phyloP scores from a whole-genome alignment of 108 stramenopile genomes.

The Licmophora abbreviata region DNA sequence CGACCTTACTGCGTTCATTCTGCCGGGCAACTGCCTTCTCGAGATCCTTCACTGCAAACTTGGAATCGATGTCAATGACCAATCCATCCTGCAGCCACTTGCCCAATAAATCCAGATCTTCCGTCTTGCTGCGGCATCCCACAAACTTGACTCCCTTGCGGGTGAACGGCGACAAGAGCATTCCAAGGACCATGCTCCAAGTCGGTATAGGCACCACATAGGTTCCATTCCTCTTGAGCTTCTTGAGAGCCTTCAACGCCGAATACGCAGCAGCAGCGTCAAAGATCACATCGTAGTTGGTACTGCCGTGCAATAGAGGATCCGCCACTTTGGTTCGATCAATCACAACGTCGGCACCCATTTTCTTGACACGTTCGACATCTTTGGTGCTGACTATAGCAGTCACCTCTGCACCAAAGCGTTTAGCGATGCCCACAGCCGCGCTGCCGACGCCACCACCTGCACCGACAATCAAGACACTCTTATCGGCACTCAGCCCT shows the following conservation, averaged over 20 bases:
- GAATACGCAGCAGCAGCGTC: constrained; percentile 11
- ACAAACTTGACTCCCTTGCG: constrained; percentile 4
- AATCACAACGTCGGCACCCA: constrained; percentile 21
- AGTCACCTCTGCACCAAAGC: constrained; percentile 14
- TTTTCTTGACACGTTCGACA: constrained; percentile 9
- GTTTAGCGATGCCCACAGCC: constrained; percentile 29
- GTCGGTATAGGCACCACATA: constrained; percentile 15
- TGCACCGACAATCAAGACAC: constrained; percentile 25
- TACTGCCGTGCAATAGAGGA: neutral
- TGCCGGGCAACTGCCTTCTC: constrained; percentile 7
- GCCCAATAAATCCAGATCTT: constrained; percentile 10
- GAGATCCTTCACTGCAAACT: neutral
- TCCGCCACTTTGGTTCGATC: constrained; percentile 11
- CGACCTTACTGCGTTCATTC: constrained; percentile 1
- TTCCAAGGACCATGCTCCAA: constrained; percentile 1
- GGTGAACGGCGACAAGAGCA: constrained; percentile 3
- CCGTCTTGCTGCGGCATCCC: constrained; percentile 4
- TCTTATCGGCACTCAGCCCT: constrained; percentile 6
- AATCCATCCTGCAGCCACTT: constrained; percentile 8
- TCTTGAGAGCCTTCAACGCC: neutral
- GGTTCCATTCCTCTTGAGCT: constrained; percentile 8
- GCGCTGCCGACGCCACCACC: constrained; percentile 26
- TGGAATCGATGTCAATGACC: constrained; percentile 14
- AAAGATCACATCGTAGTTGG: constrained; percentile 20
- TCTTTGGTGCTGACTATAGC: constrained; percentile 31